These are phyloP conservation scores for Heimioporus sp. DNA, from an alignment of 768 basidiomycete species.

Conservation along the genomic window DNA sequence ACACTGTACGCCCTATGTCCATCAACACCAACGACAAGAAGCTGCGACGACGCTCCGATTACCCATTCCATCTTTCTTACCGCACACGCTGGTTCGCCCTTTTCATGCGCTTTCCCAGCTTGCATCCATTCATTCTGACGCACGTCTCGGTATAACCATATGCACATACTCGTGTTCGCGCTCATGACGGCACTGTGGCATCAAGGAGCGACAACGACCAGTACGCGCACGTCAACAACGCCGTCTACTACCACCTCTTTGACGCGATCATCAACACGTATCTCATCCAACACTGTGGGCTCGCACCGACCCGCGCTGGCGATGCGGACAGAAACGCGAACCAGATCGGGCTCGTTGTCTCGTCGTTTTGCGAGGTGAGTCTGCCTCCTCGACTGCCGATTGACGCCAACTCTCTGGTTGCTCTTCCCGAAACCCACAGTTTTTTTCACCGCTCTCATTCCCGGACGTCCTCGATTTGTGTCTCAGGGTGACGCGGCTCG, in stretches of 20 bases:
- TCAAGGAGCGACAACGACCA: conserved; percentile 88
- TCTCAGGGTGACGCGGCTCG: conserved; percentile 63
- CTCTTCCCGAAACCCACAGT: conserved; percentile 35
- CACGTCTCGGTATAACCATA: background rate
- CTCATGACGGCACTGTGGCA: no score
- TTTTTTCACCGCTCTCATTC: conserved; percentile 71
- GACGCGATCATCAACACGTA: conserved; percentile 83
- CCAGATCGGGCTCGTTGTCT: conserved; percentile 74
- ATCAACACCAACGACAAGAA: conserved; percentile 28
- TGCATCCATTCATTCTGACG: conserved; percentile 9
- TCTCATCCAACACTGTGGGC: conserved; percentile 62
- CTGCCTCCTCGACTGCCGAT: no score
- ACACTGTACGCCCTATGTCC: background rate
- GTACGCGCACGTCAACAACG: conserved; percentile 80
- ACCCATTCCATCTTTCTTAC: conserved; percentile 58
- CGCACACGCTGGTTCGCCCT: conserved; percentile 62
- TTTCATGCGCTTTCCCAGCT: background rate
- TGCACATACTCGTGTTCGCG: no score
- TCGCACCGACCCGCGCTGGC: conserved; percentile 46
- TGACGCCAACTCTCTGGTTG: no score
- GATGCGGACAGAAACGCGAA: conserved; percentile 10
- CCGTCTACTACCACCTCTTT: conserved; percentile 78
- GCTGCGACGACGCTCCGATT: conserved; percentile 47
- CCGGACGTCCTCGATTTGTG: conserved; percentile 71
- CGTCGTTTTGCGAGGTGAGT: conserved; percentile 66